A percentile compares a stretch with the other conserved stretches of the same genome.
Conservation (phyloP, 805 yeast species). For the Pichia exigua region DNA sequence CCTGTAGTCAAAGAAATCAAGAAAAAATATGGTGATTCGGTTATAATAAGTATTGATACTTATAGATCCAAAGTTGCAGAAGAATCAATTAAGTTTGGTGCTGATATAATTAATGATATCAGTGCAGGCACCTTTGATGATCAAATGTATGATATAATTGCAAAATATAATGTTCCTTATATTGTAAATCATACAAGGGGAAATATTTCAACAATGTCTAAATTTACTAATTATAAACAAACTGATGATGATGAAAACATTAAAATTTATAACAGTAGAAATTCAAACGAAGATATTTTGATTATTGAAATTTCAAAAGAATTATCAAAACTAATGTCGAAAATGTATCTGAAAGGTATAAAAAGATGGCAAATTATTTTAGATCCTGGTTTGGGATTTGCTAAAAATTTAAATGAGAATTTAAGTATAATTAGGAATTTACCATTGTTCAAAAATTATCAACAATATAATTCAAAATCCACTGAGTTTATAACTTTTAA, state of each 20-base stretch:
- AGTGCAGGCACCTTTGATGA: constrained; percentile 72
- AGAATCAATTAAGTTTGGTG: constrained; percentile 64
- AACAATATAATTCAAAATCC: constrained; percentile 14
- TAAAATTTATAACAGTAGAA: constrained; percentile 10
- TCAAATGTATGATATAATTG: constrained; percentile 60
- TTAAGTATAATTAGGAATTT: constrained; percentile 49
- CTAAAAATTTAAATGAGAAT: constrained; percentile 73
- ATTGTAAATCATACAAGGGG: constrained; percentile 84
- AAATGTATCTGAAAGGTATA: constrained; percentile 58
- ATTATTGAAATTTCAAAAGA: constrained; percentile 56
- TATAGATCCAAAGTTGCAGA: constrained; percentile 71
- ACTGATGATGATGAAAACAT: constrained; percentile 24
- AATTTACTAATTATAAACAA: constrained; percentile 43
- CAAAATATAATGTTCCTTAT: constrained; percentile 64
- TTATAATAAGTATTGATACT: constrained; percentile 79
- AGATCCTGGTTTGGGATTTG: constrained; percentile 97
- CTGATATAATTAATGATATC: constrained; percentile 87
- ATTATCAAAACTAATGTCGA: constrained; percentile 43
- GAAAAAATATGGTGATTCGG: constrained; percentile 21
- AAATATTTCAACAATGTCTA: constrained; percentile 62
- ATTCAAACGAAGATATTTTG: constrained; percentile 26
- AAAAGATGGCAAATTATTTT: constrained; percentile 83
- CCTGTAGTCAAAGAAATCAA: constrained; percentile 64
- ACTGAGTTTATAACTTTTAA: constrained; percentile 35
- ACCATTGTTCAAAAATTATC: constrained; percentile 40